Evolutionary conservation across 768 basidiomycete species (phyloP).

Genomic region (Russula sp.): DNA sequence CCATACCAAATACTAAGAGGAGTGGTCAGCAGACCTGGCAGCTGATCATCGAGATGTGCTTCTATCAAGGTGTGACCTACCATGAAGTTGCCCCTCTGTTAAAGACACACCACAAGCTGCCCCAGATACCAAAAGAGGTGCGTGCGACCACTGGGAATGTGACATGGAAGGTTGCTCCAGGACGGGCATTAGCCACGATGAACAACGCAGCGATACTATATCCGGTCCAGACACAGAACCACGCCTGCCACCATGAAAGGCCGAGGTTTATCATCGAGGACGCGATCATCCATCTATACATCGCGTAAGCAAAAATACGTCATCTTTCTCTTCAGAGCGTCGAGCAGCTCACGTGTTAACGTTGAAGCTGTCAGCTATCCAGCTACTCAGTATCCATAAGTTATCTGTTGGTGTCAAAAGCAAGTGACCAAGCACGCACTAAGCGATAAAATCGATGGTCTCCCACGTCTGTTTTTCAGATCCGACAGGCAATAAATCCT

Average conservation of each 20-base stretch:
- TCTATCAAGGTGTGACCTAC: slow-evolving; percentile 35
- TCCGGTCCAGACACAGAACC: slow-evolving; percentile 69
- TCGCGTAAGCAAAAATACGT: background rate
- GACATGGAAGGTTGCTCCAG: slow-evolving; percentile 70
- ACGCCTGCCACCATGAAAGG: slow-evolving; percentile 80
- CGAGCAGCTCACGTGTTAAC: slow-evolving; percentile 58
- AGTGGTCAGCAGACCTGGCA: background rate
- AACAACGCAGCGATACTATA: slow-evolving; percentile 47
- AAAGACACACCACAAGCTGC: slow-evolving; percentile 74
- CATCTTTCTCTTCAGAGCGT: background rate
- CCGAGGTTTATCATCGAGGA: slow-evolving; percentile 69
- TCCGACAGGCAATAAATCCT: slow-evolving; percentile 66
- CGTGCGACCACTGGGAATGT: slow-evolving; percentile 72
- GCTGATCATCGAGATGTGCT: background rate
- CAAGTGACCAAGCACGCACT: slow-evolving; percentile 36
- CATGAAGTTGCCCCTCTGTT: slow-evolving; percentile 70
- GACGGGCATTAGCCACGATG: slow-evolving; percentile 70
- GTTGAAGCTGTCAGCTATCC: slow-evolving; percentile 79
- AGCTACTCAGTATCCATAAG: slow-evolving; percentile 43
- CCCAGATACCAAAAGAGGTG: slow-evolving; percentile 75
- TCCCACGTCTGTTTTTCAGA: slow-evolving; percentile 61
- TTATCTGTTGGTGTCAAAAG: slow-evolving; percentile 3
- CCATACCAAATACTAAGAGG: slow-evolving; percentile 65
- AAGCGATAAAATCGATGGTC: slow-evolving; percentile 58
- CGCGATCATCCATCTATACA: slow-evolving; percentile 66